Conservation (phyloP, 2,329 filamentous ascomycete genomes). For the Xylariomycetidae sp. region DNA sequence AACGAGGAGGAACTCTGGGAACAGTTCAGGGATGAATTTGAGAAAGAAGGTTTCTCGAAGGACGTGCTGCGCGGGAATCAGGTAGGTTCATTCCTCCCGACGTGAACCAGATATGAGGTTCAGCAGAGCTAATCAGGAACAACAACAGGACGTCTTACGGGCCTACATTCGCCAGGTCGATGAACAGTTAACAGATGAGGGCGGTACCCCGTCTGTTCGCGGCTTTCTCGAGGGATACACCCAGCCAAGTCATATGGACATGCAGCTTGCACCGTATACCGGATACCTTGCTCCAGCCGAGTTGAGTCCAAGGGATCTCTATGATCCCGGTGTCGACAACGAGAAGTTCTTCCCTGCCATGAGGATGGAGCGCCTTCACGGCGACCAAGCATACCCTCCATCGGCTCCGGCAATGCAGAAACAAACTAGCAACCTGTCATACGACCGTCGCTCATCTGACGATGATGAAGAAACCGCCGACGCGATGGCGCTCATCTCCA, state of each 20-base stretch:
- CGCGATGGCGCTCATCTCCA: conserved; percentile 48
- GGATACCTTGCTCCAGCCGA: conserved; percentile 16
- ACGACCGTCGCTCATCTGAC: conserved; percentile 32
- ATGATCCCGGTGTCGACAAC: conserved; percentile 28
- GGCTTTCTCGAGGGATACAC: conserved; percentile 43
- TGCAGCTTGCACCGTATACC: conserved; percentile 22
- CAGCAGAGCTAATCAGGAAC: too few species aligned
- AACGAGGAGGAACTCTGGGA: conserved; percentile 53
- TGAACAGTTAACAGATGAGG: conserved; percentile 39
- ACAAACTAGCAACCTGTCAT: conserved; percentile 24
- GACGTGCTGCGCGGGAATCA: conserved; percentile 53
- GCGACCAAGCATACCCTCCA: conserved; percentile 24
- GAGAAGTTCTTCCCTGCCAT: conserved; percentile 38
- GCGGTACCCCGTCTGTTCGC: conserved; percentile 45
- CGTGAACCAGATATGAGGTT: too few species aligned
- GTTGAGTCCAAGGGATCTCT: conserved; percentile 31
- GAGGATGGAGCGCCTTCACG: conserved; percentile 32
- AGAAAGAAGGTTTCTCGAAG: conserved; percentile 53
- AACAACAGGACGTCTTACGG: conserved; percentile 53
- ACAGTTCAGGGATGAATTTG: conserved; percentile 53
- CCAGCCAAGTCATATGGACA: conserved; percentile 26
- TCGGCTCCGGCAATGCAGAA: conserved; percentile 14
- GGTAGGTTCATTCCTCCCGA: too few species aligned
- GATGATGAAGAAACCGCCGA: conserved; percentile 26
- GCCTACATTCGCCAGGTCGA: conserved; percentile 59